phyloP scores from a whole-genome alignment of 768 basidiomycete genomes.

The Podaxis pistillaris region DNA sequence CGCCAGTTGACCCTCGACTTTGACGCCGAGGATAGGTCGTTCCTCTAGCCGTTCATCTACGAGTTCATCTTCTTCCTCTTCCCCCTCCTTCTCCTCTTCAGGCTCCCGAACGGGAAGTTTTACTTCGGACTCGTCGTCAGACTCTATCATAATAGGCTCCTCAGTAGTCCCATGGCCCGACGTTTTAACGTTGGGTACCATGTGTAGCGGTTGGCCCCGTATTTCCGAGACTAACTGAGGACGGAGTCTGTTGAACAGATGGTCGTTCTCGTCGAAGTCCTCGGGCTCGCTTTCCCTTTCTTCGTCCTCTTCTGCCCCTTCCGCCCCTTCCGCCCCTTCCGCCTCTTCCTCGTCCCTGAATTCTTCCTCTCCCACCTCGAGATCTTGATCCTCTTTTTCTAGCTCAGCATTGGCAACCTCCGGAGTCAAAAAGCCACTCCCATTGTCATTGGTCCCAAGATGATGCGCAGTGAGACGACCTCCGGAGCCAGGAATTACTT shows the following conservation, averaged over 20 bases:
- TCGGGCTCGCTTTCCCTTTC: not conserved
- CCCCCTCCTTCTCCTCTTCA: not conserved
- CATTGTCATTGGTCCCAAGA: constrained; percentile 21
- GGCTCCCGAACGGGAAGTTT: not conserved
- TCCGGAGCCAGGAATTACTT: constrained; percentile 21
- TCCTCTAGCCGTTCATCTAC: constrained; percentile 4
- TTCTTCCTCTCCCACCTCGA: not conserved
- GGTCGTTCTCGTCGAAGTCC: constrained; percentile 4
- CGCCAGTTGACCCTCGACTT: constrained; percentile 16
- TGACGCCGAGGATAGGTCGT: not conserved
- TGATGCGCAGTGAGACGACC: constrained; percentile 24
- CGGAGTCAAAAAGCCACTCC: not conserved
- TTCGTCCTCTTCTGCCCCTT: not conserved
- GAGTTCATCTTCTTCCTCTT: not conserved
- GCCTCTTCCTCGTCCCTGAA: constrained; percentile 15
- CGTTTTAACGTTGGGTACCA: not conserved
- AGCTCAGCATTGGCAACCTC: constrained; percentile 3
- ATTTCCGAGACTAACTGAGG: not conserved
- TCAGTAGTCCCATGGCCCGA: not conserved
- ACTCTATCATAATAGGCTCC: constrained; percentile 12
- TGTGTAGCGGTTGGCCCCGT: not conserved
- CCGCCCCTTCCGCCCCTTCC: constrained; percentile 9
- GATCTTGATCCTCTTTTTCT: not conserved
- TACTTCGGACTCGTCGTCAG: constrained; percentile 14
- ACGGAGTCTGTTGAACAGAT: constrained; percentile 6